Conservation (phyloP, 2,329 filamentous ascomycete genomes). For the Talaromyces verruculosus region DNA sequence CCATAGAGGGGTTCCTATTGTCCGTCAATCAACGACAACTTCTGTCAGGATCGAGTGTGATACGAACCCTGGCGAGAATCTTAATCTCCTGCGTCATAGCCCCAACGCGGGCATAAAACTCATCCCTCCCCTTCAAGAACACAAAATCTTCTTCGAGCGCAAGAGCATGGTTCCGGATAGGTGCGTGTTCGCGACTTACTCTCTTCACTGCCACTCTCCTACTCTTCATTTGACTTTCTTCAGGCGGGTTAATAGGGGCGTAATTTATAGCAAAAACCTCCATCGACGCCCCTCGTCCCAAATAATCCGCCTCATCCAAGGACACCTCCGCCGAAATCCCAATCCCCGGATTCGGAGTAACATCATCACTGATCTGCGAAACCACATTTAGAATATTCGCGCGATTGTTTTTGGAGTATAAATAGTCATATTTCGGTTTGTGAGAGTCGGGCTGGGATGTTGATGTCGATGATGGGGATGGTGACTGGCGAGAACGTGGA, state of each 20-base stretch:
- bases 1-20: neutral
- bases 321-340: neutral
- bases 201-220: neutral
- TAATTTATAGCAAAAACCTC: neutral
- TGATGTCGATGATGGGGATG: neutral
- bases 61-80: neutral
- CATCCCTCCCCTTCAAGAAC: constrained; percentile 8
- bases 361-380: constrained; percentile 3
- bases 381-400: constrained; percentile 10
- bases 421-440: neutral
- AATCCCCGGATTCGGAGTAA: neutral
- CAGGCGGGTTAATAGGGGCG: neutral
- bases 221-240: neutral
- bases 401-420: constrained; percentile 6
- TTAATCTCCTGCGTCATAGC: constrained; percentile 13
- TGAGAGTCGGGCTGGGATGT: neutral
- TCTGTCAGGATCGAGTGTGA: too few relatives aligned
- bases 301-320: neutral
- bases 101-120: neutral
- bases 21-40: neutral
- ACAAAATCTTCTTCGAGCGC: neutral
- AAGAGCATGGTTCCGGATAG: neutral
- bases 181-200: neutral
- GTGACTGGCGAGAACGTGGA: neutral
- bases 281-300: neutral